Evolutionary conservation across 306 rosid genomes (phyloP).

Genomic region (Quercus gilva): DNA sequence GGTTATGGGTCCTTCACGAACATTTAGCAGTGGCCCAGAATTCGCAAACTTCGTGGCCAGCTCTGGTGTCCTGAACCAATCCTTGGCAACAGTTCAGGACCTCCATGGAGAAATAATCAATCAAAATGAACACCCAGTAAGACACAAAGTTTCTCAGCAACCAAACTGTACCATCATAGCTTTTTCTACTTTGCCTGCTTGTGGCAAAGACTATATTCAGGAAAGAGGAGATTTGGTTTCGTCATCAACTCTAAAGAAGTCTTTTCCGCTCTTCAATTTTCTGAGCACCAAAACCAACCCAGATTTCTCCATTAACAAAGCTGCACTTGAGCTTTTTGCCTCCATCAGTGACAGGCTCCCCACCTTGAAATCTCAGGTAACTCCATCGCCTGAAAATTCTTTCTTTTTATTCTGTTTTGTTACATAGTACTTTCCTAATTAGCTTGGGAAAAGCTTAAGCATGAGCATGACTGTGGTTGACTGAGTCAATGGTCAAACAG

Average conservation of each 20-base stretch:
- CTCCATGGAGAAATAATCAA: not conserved
- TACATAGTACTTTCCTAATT: too few species aligned
- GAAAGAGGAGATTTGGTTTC: conserved; percentile 18
- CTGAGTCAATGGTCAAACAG: not conserved
- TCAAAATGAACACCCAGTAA: not conserved
- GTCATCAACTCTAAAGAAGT: not conserved
- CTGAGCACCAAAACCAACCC: conserved; percentile 22
- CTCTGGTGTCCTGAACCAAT: conserved; percentile 26
- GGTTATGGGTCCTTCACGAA: too few species aligned
- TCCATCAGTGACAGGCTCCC: not conserved
- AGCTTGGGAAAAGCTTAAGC: not conserved
- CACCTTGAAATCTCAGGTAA: conserved; percentile 34
- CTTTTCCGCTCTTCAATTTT: conserved; percentile 38
- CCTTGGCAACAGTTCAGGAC: conserved; percentile 28
- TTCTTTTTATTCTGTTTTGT: not conserved
- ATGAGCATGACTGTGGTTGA: not conserved
- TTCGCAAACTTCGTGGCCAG: conserved; percentile 26
- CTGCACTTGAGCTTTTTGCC: conserved; percentile 26
- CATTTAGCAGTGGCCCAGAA: conserved; percentile 45
- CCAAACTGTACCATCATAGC: conserved; percentile 25
- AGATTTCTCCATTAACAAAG: conserved; percentile 30
- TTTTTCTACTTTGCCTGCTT: conserved; percentile 33
- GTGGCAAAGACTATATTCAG: not conserved
- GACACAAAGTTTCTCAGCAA: not conserved
- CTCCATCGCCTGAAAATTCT: not conserved